phyloP scores from a whole-genome alignment of 768 basidiomycete species.

The Mrakia gelida region DNA sequence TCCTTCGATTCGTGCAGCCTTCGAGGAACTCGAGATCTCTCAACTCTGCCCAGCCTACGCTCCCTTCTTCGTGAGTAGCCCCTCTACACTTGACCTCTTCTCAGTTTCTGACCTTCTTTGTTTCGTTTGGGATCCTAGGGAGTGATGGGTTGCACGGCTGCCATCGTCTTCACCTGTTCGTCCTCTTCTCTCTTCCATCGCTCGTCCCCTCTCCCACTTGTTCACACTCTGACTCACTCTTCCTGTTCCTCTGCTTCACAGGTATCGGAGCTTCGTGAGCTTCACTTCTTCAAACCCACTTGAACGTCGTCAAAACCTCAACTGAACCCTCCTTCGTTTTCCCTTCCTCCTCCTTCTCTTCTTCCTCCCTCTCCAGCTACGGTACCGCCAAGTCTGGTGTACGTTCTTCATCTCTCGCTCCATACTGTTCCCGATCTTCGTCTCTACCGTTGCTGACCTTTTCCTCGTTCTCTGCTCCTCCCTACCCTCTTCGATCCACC shows the following conservation, averaged over 20 bases:
- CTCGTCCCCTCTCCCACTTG: neutral
- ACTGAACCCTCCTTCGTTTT: neutral
- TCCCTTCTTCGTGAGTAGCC: conserved; percentile 70
- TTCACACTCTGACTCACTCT: neutral
- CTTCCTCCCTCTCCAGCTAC: conserved; percentile 57
- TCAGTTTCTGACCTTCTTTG: neutral
- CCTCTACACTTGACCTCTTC: neutral
- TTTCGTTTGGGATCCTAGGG: neutral
- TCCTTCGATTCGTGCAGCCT: conserved; percentile 19
- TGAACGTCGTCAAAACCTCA: neutral
- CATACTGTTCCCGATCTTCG: neutral
- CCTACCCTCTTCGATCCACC: neutral
- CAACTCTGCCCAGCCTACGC: conserved; percentile 67
- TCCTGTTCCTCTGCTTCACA: neutral
- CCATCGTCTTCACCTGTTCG: conserved; percentile 97
- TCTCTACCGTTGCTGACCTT: neutral
- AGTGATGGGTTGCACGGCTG: conserved; percentile 81
- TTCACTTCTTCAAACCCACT: neutral
- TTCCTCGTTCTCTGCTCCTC: neutral
- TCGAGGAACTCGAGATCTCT: conserved; percentile 24
- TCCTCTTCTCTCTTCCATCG: conserved; percentile 16
- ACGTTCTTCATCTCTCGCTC: conserved; percentile 27
- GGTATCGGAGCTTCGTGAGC: conserved; percentile 31
- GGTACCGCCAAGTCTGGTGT: conserved; percentile 98
- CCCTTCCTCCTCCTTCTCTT: neutral